Conservation (phyloP, 2,329 filamentous ascomycete genomes). For the Myrmaecium sp. region DNA sequence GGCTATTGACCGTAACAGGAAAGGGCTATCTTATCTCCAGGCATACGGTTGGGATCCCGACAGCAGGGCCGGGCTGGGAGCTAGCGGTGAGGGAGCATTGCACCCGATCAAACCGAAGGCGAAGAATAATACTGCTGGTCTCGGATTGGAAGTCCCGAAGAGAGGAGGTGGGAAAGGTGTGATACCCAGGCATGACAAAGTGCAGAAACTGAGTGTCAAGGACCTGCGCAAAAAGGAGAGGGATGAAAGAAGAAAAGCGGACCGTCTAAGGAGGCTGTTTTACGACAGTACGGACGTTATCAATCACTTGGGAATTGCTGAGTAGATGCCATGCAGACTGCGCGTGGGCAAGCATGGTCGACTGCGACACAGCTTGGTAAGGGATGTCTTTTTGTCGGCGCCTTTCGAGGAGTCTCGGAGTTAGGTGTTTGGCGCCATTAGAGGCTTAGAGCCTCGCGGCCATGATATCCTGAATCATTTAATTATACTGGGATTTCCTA, state of each 20-base stretch:
- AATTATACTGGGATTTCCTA: too few relatives aligned
- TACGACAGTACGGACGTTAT: conserved; percentile 62
- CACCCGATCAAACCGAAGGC: conserved; percentile 55
- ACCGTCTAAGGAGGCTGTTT: conserved; percentile 52
- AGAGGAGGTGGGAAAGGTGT: conserved; percentile 8
- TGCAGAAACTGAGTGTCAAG: conserved; percentile 14
- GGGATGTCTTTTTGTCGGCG: too few relatives aligned
- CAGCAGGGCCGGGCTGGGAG: conserved; percentile 53
- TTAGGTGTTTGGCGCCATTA: too few relatives aligned
- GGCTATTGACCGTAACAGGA: conserved; percentile 49
- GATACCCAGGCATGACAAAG: conserved; percentile 15
- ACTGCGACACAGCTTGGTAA: too few relatives aligned
- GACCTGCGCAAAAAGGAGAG: conserved; percentile 45
- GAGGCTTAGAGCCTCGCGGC: too few relatives aligned
- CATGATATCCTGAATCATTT: too few relatives aligned
- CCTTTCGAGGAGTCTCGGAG: too few relatives aligned
- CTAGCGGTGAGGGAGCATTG: conserved; percentile 48
- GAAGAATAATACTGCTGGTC: conserved; percentile 60
- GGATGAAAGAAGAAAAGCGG: conserved; percentile 44
- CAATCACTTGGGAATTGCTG: conserved; percentile 58
- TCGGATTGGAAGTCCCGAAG: conserved; percentile 39
- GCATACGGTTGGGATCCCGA: conserved; percentile 63
- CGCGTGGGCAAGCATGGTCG: too few relatives aligned
- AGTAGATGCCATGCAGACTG: too few relatives aligned
- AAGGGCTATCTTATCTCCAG: conserved; percentile 50